These are phyloP conservation scores for Vaccinium darrowii DNA, from an alignment of 148 eudicot species.

Conservation along the genomic window DNA sequence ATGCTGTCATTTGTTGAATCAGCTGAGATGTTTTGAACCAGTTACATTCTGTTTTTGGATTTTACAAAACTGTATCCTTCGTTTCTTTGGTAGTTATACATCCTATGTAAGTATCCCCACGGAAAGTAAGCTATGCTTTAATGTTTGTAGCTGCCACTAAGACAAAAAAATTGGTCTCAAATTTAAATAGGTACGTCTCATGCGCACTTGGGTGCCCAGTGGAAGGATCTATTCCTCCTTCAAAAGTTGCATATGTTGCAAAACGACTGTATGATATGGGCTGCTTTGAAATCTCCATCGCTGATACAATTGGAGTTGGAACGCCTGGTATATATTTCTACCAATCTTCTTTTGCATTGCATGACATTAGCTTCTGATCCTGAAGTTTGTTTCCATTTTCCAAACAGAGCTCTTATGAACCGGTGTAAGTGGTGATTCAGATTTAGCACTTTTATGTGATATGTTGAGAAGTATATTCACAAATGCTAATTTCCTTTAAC, in stretches of 20 bases:
- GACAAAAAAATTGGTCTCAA: conserved; percentile 4
- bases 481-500: background rate
- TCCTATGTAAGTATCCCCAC: background rate
- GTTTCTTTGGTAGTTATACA: background rate
- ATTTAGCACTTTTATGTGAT: background rate
- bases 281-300: conserved; percentile 90
- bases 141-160: conserved; percentile 1
- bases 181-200: conserved; percentile 70
- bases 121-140: background rate
- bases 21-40: background rate
- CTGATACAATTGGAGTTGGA: conserved; percentile 82
- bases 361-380: background rate
- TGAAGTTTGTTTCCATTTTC: background rate
- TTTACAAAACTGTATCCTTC: background rate
- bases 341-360: background rate
- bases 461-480: background rate
- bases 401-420: background rate
- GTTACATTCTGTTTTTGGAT: background rate
- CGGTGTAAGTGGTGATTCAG: background rate
- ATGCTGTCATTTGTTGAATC: background rate
- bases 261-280: conserved; percentile 93
- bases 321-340: conserved; percentile 67
- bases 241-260: conserved; percentile 86
- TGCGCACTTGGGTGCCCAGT: conserved; percentile 93
- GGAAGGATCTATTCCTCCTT: conserved; percentile 81